Base-by-base conservation (phyloP, 805 yeast species). In the Tetrapisispora phaffii region DNA sequence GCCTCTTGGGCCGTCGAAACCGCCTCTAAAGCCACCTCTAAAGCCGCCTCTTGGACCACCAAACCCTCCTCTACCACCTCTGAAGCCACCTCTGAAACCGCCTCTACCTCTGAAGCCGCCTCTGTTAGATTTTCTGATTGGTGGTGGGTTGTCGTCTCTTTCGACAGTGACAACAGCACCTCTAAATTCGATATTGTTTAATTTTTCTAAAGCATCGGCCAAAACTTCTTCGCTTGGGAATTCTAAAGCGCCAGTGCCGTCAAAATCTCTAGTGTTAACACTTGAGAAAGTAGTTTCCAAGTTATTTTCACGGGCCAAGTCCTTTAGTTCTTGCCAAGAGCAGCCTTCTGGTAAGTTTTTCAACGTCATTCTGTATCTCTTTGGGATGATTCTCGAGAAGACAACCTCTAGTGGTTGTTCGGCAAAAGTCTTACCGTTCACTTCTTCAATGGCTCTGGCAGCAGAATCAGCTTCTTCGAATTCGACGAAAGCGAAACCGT, bases 401-500 rank as follows among this genome's bases (percentile, higher is more conserved):
- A 66, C 70, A 40, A 71, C 65, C 51, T 67, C 70, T 47, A 71
- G 59, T 45, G 71, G 71, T 37, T 77, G 72, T 51, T 74, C 72
- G 42, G 80, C 78, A 63, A 83, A 71, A 49, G 77, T 79, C 58
- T 75, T 75, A 50, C 88, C 93, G 59, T 86, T 75, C 61, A 83
- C 79, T 56, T 79, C 78, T 41, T 76, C 81, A 55, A 90, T 73
- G n/a, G 95, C 96, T 59, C 71, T 68, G 56, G 74, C 66, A 50
- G 90, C 96, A 46, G 75, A 72, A 41, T 80, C 93, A 47, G 80
- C 74, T 47, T 72, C 76, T 62, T 79, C 87, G 58, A 79, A 93
- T 63, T 89, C 95, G 48, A 90, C 84, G 63, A 86, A 89, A 22
- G 94, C 97, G 59, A 80, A 85, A 36, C 96, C 96, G 57, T 83